Base-by-base conservation (phyloP, 257 asterid species). In the Gentiana dahurica region DNA sequence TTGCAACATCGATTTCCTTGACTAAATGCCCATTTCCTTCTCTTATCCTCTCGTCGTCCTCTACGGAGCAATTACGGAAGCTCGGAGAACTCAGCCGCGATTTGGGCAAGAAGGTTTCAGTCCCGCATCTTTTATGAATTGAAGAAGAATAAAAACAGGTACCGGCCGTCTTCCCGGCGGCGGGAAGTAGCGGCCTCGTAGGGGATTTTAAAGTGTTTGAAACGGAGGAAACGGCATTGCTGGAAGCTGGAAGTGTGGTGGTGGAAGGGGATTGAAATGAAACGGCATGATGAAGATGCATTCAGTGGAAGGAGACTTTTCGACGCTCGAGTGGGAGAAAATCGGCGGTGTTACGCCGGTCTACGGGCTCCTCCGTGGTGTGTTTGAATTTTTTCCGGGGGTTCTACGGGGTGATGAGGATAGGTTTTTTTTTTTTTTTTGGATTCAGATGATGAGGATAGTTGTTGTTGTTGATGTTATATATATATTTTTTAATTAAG, bases 1-100 rank as follows among this genome's bases (percentile, higher is more conserved):
- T 91, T 1, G 95, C 84, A 60, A 91, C 84, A 67, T 91, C 98
- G 36, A 91, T 64, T 12, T 85, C 90, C 76, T 90, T 90, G 47
- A 68, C 74, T 1, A 66, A 71, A 5, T 67, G 79, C 45, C 61
- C 68, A 38, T 75, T 58, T 49, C 72, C 67, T 49, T 71, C 67
- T 41, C 46, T 41, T 9, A 65, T 6, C 63, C 77, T 57, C 56
- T 73, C 85, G 8, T 72, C 84, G 24, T 74, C 84, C 52, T 74
- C 78, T 11, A 72, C 79, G 44, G 70, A 67, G 58, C 81, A 80
- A 67, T 73, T 70, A 68, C 72, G 62, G 62, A 66, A 51, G 75
- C 71, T 66, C 63, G 69, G 71, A 8, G 83, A 73, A 34, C 60
- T 65, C 36, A 61, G 73, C 12, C 53, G 66, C 71, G 64, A 80